phyloP scores from a whole-genome alignment of 140 eudicot species.

The Stevia rebaudiana region DNA sequence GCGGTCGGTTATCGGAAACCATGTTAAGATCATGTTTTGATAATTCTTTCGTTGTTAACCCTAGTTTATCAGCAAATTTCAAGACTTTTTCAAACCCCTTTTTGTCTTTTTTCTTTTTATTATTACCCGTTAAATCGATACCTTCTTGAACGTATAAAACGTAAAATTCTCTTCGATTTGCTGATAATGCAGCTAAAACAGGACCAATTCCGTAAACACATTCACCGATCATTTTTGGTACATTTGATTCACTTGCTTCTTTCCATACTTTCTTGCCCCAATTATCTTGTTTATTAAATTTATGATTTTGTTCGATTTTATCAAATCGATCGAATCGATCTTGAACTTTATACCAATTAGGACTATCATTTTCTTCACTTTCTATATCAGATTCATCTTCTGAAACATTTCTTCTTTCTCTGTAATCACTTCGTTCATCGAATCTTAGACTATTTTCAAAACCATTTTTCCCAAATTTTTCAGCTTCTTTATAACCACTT shows the following conservation, averaged over 20 bases:
- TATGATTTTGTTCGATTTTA: slow-evolving; percentile 31
- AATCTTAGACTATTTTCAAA: slow-evolving; percentile 22
- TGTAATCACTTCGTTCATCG: slow-evolving; percentile 24
- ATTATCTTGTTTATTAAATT: slow-evolving; percentile 63
- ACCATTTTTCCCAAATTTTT: slow-evolving; percentile 41
- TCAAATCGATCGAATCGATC: slow-evolving; percentile 40
- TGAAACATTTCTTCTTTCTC: slow-evolving; percentile 8
- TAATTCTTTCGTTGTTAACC: slow-evolving; percentile 50
- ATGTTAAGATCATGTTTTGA: slow-evolving; percentile 94
- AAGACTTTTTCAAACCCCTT: slow-evolving; percentile 80
- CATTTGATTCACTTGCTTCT: slow-evolving; percentile 74
- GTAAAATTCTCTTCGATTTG: slow-evolving; percentile 78
- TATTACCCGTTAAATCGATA: slow-evolving; percentile 62
- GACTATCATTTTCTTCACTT: slow-evolving; percentile 34
- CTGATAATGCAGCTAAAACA: slow-evolving; percentile 80
- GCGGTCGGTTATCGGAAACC: slow-evolving; percentile 84
- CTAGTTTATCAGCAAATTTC: slow-evolving; percentile 65
- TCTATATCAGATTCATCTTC: slow-evolving; percentile 49
- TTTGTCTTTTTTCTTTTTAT: slow-evolving; percentile 86
- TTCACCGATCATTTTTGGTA: slow-evolving; percentile 85
- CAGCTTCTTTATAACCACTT: slow-evolving; percentile 54
- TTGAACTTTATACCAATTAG: slow-evolving; percentile 71
- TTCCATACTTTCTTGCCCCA: slow-evolving; percentile 85
- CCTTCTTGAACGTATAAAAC: slow-evolving; percentile 78
- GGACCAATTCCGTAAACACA: slow-evolving; percentile 92